phyloP scores from a whole-genome alignment of 352 stramenopile genomes.

The Pythium scleroteichum region DNA sequence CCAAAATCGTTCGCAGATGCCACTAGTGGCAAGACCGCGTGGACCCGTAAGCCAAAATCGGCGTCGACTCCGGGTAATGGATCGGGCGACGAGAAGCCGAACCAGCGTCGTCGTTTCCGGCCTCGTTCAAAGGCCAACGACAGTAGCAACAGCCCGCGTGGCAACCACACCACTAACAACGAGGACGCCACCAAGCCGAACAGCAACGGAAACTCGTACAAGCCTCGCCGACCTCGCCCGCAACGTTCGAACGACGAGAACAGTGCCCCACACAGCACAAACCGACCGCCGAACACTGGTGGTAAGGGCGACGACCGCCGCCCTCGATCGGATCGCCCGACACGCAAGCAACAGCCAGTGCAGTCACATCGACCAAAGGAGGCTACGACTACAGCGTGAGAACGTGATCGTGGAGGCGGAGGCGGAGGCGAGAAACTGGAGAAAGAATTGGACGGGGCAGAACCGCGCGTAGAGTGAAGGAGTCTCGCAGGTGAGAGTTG shows the following conservation, averaged over 20 bases:
- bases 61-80: background rate
- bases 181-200: slow-evolving; percentile 4
- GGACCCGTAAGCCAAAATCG: slow-evolving; percentile 15
- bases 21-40: slow-evolving; percentile 19
- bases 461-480: too few relatives aligned
- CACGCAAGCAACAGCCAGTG: slow-evolving; percentile 16
- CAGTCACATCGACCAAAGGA: slow-evolving; percentile 8
- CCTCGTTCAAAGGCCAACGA: slow-evolving; percentile 14
- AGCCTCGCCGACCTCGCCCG: slow-evolving; percentile 22
- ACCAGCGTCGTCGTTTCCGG: slow-evolving; percentile 25
- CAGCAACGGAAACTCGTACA: slow-evolving; percentile 1
- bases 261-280: slow-evolving; percentile 2
- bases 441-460: too few relatives aligned
- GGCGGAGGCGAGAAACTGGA: too few relatives aligned
- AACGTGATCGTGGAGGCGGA: too few relatives aligned
- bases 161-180: background rate
- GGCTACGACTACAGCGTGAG: slow-evolving; percentile 3
- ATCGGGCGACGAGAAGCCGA: slow-evolving; percentile 15
- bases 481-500: too few relatives aligned
- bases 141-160: slow-evolving; percentile 21
- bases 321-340: slow-evolving; percentile 16
- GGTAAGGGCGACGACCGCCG: slow-evolving; percentile 16
- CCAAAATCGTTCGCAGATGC: slow-evolving; percentile 58
- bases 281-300: slow-evolving; percentile 1
- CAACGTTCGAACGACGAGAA: slow-evolving; percentile 27